phyloP scores from a whole-genome alignment of 768 basidiomycete species.

The Naganishia onofrii region DNA sequence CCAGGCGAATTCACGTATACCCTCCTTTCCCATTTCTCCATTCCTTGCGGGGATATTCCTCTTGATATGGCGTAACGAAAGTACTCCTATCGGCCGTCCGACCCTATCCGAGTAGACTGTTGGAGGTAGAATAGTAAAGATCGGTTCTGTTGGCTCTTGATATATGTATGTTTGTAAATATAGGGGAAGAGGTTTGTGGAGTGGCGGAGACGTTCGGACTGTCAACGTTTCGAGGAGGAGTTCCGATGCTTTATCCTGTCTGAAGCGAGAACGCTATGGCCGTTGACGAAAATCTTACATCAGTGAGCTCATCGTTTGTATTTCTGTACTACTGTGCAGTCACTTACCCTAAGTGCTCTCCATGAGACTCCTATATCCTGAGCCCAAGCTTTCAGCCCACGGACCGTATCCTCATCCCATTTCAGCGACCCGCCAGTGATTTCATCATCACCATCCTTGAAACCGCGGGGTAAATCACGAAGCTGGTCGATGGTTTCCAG shows the following conservation, averaged over 20 bases:
- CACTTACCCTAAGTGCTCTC: conserved; percentile 25
- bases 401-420: conserved; percentile 19
- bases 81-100: conserved; percentile 44
- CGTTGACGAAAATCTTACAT: too few species aligned
- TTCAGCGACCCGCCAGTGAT: not conserved
- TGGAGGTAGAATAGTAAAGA: conserved; percentile 48
- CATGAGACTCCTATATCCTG: conserved; percentile 24
- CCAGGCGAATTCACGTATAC: conserved; percentile 47
- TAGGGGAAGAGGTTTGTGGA: not conserved
- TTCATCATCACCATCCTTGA: not conserved
- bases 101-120: conserved; percentile 39
- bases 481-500: conserved; percentile 9
- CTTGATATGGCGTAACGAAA: conserved; percentile 41
- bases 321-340: not conserved
- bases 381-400: conserved; percentile 20
- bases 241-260: conserved; percentile 24
- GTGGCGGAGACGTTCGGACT: not conserved
- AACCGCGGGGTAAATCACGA: not conserved
- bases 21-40: conserved; percentile 32
- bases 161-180: conserved; percentile 5
- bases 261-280: conserved; percentile 13
- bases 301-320: not conserved
- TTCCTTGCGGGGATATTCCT: conserved; percentile 32
- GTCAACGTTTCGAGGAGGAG: conserved; percentile 15
- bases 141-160: not conserved